Conservation (phyloP, 2,329 filamentous ascomycete genomes). For the Fonsecaea multimorphosa region DNA sequence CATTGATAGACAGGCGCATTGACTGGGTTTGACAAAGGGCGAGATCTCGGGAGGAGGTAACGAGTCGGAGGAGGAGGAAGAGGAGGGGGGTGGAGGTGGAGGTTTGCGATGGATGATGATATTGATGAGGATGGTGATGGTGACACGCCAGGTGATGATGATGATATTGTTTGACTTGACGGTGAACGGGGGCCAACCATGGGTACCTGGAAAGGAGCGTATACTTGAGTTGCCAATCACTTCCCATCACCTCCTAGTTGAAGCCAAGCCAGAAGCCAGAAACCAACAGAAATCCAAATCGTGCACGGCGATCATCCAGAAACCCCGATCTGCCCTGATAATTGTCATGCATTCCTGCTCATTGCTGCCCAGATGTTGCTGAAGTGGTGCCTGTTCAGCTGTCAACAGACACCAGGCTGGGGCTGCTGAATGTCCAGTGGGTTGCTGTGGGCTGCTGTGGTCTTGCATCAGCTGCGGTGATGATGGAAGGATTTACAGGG, state of each 20-base stretch:
- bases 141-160: not conserved
- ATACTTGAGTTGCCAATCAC: not conserved
- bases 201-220: not conserved
- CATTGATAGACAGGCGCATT: conserved; percentile 3
- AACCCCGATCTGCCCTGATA: not conserved
- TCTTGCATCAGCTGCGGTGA: not conserved
- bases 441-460: too few relatives aligned
- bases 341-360: not conserved
- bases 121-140: not conserved
- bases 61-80: not conserved
- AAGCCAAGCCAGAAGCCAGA: not conserved
- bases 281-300: conserved; percentile 5
- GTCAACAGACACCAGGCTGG: not conserved
- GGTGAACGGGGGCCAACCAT: not conserved
- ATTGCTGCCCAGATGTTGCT: not conserved
- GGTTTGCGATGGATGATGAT: not conserved
- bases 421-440: not conserved
- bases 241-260: not conserved
- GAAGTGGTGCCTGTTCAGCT: not conserved
- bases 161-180: not conserved
- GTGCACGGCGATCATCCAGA: not conserved
- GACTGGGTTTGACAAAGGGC: not conserved
- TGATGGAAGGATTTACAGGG: not conserved
- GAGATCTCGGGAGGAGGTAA: conserved; percentile 8
- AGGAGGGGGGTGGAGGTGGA: not conserved